These are phyloP conservation scores for Raffaelea albimanens DNA, from an alignment of 2,329 filamentous ascomycete genomes.

Conservation along the genomic window DNA sequence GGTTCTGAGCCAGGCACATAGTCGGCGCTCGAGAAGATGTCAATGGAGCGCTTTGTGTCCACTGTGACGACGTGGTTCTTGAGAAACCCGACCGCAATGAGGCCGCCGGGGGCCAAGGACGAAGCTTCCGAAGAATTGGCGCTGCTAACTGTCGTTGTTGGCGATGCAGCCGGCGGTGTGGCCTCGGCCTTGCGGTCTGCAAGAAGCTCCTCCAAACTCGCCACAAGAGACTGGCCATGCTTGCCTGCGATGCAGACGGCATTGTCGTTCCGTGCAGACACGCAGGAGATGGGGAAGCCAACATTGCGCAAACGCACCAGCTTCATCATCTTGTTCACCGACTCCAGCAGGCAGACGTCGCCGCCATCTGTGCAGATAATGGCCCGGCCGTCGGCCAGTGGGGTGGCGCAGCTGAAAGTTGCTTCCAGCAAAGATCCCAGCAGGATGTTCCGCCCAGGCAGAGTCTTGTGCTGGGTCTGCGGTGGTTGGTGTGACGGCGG, in stretches of 20 bases:
- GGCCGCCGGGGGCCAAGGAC: conserved; percentile 27
- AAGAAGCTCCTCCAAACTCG: conserved; percentile 41
- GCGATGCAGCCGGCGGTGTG: not conserved
- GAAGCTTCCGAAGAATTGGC: conserved; percentile 14
- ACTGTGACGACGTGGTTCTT: conserved; percentile 61
- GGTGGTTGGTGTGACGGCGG: conserved; percentile 22
- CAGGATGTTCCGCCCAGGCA: conserved; percentile 80
- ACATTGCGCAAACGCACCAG: conserved; percentile 57
- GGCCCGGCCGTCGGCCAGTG: conserved; percentile 63
- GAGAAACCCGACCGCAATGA: conserved; percentile 62
- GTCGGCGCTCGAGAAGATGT: conserved; percentile 45
- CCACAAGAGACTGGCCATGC: conserved; percentile 46
- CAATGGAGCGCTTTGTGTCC: conserved; percentile 65
- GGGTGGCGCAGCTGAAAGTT: conserved; percentile 70
- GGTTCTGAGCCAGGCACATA: conserved; percentile 31
- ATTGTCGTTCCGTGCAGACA: conserved; percentile 48
- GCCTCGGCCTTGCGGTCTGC: conserved; percentile 5
- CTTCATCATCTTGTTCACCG: conserved; percentile 61
- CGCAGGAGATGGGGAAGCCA: conserved; percentile 59
- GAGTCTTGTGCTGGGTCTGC: conserved; percentile 45
- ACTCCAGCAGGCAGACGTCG: conserved; percentile 80
- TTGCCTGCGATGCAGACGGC: conserved; percentile 65
- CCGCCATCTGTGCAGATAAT: conserved; percentile 82
- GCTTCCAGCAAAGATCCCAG: conserved; percentile 73
- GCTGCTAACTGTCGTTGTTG: conserved; percentile 15